phyloP scores from a whole-genome alignment of 2,329 filamentous ascomycete genomes.

The Mycosphaerella sp. region DNA sequence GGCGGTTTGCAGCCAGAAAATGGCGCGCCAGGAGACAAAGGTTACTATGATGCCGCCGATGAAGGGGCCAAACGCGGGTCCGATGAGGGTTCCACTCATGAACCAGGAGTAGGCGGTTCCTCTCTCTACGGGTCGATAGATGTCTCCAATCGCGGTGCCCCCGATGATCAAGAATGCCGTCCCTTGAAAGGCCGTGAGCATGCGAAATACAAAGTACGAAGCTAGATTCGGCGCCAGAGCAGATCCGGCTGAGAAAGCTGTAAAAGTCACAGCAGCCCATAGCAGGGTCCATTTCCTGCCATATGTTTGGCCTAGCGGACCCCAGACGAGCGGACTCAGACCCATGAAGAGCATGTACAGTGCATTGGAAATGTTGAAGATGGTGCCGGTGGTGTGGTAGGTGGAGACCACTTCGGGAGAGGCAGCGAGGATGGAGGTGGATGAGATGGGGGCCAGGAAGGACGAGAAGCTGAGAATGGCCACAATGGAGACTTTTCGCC shows the following conservation, averaged over 20 bases:
- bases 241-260: slow-evolving; percentile 63
- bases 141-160: slow-evolving; percentile 59
- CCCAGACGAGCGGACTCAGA: slow-evolving; percentile 62
- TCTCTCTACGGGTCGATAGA: slow-evolving; percentile 54
- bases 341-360: slow-evolving; percentile 72
- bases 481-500: slow-evolving; percentile 62
- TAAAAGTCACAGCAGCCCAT: slow-evolving; percentile 57
- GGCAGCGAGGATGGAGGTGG: slow-evolving; percentile 66
- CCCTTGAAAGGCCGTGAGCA: slow-evolving; percentile 68
- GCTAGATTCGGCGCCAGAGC: slow-evolving; percentile 65
- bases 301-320: slow-evolving; percentile 54
- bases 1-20: slow-evolving; percentile 71
- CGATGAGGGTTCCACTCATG: slow-evolving; percentile 53
- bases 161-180: slow-evolving; percentile 64
- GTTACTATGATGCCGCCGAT: slow-evolving; percentile 72
- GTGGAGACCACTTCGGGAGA: slow-evolving; percentile 62
- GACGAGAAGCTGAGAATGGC: slow-evolving; percentile 65
- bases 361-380: slow-evolving; percentile 70
- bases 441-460: slow-evolving; percentile 69
- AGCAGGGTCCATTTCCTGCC: slow-evolving; percentile 49
- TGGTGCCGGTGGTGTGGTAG: slow-evolving; percentile 54
- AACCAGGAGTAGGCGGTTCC: slow-evolving; percentile 63
- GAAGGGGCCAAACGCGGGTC: slow-evolving; percentile 62
- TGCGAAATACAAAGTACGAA: slow-evolving; percentile 67
- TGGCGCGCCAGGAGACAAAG: slow-evolving; percentile 64